Evolutionary conservation across 768 basidiomycete species (phyloP), one percentile per base, ranked within the genome.

Genomic region (Agaricus blazei): DNA sequence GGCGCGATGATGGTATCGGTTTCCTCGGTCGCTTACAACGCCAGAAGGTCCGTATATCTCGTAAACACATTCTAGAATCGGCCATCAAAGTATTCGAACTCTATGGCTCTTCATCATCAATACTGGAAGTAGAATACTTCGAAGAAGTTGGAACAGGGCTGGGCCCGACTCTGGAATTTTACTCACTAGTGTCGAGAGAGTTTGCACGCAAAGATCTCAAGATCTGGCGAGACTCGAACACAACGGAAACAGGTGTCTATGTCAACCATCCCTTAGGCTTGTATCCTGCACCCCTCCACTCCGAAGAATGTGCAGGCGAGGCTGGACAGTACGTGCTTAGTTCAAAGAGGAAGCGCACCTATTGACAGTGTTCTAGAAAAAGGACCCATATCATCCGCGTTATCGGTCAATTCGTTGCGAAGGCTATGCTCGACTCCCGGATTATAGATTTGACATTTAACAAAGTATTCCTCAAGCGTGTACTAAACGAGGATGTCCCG

Each of bases 91-190:
- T 95, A 8, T 92, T 99, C 60, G 94, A 96, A 66, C 82, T 98
- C 48, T 99, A 98, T 63, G 97, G 97, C 1, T 91, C 92, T 0
- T 93, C 92, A 2, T 90, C 89, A 3, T 93, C 93, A 0, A 84
- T 98, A 23, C 80, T 99, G 41, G 97, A 99, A 68, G 93, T 98
- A 49, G 95, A 99, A 72, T 98, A 98, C 73, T 98, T 98, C 64
- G 93, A 97, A 65, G 97, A 99, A 75, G 95, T 98, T 47, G 97
- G 97, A 19, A 98, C 96, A 7, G 97, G 97, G 19, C 75, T 99
- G 9, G 97, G 97, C 2, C 97, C 97, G 6, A 98, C 97, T 26
- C 78, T 98, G 24, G 97, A 99, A 72, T 99, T 99, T 72, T 99
- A 98, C 69, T 90, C 95, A n/a, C 72, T 98, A 48, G 97, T 94